Evolutionary conservation across 805 yeast genomes (phyloP), one percentile per base, ranked within the genome.

Genomic region (Ogataea paraovalis): DNA sequence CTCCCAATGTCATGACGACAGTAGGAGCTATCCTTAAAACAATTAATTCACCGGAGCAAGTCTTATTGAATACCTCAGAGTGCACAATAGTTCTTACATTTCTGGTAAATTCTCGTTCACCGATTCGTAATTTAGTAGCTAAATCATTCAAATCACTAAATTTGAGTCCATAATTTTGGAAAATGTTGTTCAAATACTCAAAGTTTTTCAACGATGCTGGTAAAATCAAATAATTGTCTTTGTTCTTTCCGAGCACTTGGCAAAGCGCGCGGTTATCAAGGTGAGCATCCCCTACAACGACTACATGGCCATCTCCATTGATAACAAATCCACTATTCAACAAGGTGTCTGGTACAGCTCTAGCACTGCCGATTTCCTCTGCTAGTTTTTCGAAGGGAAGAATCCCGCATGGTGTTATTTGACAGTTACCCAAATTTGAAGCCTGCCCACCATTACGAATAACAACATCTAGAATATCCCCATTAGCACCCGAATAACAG

Each of bases 351-450:
- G 56, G 50, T 4, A 44, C 42, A 2, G 46, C 21, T 4, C 33
- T 42, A 25, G 48, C 49, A 18, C 33, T 42, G 16, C 38, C 39
- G 7, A 27, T 22, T 13, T 16, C 5, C 18, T 32, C 33, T 2
- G 39, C 38, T 12, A 18, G 21, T 3, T 14, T 20, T 19, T 33
- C 81, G 34, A 63, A 65, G 39, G 80, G 82, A 48, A 80, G 71
- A 49, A 80, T 67, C 0, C 86, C 87, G 12, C 84, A 79, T 6
- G 87, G 87, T 49, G 76, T 82, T 19, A 80, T 78, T 59, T 81
- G 86, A 38, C 79, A 80, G 60, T 79, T 74, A 44, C 79, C 82
- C 70, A 80, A 62, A 58, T 79, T 82, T 39, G 78, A 71, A 14
- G 78, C 76, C 23, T 67, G 57, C 6, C 82, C 86, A 12, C 77